These are phyloP conservation scores for Sclerotinia minor DNA, from an alignment of 2,329 filamentous ascomycete genomes.

Conservation along the genomic window DNA sequence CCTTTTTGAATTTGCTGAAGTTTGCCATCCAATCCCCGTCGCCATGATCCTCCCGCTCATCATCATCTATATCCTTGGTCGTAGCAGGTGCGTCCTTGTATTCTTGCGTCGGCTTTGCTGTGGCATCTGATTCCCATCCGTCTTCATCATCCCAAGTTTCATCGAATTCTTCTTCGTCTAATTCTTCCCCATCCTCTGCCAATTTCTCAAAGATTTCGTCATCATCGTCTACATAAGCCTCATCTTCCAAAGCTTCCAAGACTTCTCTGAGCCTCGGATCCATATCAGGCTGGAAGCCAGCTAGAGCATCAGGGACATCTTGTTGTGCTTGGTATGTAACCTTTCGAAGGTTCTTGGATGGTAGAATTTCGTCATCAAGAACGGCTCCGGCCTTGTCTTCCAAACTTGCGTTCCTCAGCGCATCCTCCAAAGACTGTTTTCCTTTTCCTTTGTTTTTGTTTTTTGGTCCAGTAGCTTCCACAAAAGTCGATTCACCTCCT, in stretches of 20 bases:
- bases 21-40: slow-evolving; percentile 87
- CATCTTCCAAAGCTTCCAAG: slow-evolving; percentile 90
- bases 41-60: slow-evolving; percentile 58
- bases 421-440: slow-evolving; percentile 80
- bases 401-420: slow-evolving; percentile 63
- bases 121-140: slow-evolving; percentile 94
- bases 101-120: slow-evolving; percentile 69
- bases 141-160: slow-evolving; percentile 58
- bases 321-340: slow-evolving; percentile 90
- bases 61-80: slow-evolving; percentile 50
- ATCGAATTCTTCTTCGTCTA: slow-evolving; percentile 80
- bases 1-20: slow-evolving; percentile 92
- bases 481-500: slow-evolving; percentile 72
- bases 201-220: slow-evolving; percentile 80
- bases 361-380: slow-evolving; percentile 72
- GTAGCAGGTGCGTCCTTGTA: slow-evolving; percentile 46
- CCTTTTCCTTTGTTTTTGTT: slow-evolving; percentile 71
- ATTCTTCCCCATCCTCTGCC: slow-evolving; percentile 67
- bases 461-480: slow-evolving; percentile 66
- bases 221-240: slow-evolving; percentile 84
- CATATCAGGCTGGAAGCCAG: slow-evolving; percentile 97
- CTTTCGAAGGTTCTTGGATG: slow-evolving; percentile 75
- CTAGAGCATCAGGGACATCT: slow-evolving; percentile 84
- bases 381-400: slow-evolving; percentile 57
- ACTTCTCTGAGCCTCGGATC: slow-evolving; percentile 89